phyloP scores from a whole-genome alignment of 164 flowering plant species.

The Vitis amurensis region DNA sequence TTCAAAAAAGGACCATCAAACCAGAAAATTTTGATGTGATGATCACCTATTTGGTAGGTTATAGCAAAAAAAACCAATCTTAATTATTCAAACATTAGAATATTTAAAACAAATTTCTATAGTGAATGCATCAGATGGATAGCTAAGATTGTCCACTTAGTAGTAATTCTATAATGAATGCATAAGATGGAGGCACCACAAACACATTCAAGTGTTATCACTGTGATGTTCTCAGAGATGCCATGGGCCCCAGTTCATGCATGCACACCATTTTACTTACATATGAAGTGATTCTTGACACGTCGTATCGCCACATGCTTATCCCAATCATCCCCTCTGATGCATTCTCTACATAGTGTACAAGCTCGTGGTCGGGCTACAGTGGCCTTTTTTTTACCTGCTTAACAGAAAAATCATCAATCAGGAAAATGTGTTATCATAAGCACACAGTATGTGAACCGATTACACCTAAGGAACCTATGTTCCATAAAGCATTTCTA shows the following conservation, averaged over 20 bases:
- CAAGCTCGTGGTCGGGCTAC: slow-evolving; percentile 80
- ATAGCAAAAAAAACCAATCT: no score
- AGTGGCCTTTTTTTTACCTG: slow-evolving; percentile 72
- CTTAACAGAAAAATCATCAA: slow-evolving; percentile 11
- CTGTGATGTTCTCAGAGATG: no score
- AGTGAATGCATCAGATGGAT: background rate
- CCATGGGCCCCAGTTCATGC: background rate
- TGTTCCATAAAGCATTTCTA: no score
- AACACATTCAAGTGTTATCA: no score
- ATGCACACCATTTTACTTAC: slow-evolving; percentile 48
- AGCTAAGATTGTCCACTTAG: background rate
- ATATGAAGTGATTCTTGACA: slow-evolving; percentile 91
- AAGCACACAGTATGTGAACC: no score
- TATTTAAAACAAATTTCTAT: no score
- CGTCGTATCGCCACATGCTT: slow-evolving; percentile 63
- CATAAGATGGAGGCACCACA: background rate
- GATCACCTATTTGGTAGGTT: no score
- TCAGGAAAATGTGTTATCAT: background rate
- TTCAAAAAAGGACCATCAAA: no score
- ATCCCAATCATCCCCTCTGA: slow-evolving; percentile 66
- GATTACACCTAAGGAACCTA: no score
- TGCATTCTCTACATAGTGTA: slow-evolving; percentile 90
- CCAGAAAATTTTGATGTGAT: no score
- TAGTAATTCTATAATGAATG: background rate
- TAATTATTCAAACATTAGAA: no score